Evolutionary conservation across 1,284 basidiomycete genomes (phyloP).

Genomic region (Cronartium quercuum): DNA sequence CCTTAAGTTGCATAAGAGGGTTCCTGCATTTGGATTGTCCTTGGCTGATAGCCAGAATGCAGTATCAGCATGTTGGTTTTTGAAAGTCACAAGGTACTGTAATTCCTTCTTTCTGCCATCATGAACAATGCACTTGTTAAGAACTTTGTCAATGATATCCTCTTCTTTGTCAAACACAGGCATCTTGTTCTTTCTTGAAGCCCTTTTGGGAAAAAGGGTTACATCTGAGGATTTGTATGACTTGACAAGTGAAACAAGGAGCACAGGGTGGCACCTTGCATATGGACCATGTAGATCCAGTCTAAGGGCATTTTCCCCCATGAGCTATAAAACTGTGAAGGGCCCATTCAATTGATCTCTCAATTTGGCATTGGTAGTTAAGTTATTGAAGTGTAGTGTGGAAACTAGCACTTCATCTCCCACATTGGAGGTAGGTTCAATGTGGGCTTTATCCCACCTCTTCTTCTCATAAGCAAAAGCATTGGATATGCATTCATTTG

Average conservation of each 20-base stretch:
- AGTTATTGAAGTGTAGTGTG: constrained; percentile 17
- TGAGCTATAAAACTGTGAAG: not conserved
- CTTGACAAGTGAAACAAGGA: constrained; percentile 2
- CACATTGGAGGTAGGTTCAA: not conserved
- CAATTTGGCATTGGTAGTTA: not conserved
- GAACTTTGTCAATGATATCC: no score
- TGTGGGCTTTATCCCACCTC: constrained; percentile 6
- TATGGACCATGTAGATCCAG: not conserved
- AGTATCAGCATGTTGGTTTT: no score
- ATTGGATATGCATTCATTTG: not conserved
- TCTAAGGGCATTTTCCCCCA: constrained; percentile 8
- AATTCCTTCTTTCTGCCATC: no score
- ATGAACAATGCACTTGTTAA: no score
- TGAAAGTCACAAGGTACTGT: no score
- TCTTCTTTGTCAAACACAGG: no score
- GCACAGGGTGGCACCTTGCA: not conserved
- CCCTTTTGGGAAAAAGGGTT: no score
- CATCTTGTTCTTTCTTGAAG: no score
- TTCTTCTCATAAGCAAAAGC: not conserved
- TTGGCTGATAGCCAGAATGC: no score
- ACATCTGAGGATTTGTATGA: no score
- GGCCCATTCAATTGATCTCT: constrained; percentile 4
- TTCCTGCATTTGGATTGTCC: no score
- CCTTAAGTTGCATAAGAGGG: no score
- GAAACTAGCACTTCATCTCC: constrained; percentile 1